These are phyloP conservation scores for Suillus placidus DNA, from an alignment of 768 basidiomycete genomes.

Conservation along the genomic window DNA sequence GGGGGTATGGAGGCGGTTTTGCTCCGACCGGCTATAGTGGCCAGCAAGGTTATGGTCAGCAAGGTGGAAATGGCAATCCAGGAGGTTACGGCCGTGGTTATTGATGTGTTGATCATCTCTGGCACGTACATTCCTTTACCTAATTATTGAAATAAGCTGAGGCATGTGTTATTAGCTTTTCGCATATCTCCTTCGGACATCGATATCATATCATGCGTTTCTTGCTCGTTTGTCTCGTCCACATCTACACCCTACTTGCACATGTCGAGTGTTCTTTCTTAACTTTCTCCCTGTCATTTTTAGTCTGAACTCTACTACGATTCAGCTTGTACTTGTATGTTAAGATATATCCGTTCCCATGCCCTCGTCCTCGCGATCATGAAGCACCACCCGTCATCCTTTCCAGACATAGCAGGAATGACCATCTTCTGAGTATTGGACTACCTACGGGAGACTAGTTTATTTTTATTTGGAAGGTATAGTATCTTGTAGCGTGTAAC, in stretches of 20 bases:
- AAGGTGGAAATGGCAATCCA: slow-evolving; percentile 34
- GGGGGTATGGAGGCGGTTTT: slow-evolving; percentile 21
- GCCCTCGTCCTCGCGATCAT: neutral
- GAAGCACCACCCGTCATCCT: neutral
- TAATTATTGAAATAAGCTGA: slow-evolving; percentile 9
- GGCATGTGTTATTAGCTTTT: neutral
- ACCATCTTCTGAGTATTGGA: neutral
- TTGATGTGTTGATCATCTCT: slow-evolving; percentile 1
- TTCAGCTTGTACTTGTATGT: slow-evolving; percentile 26
- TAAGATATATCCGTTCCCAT: slow-evolving; percentile 1
- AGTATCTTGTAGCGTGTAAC: neutral
- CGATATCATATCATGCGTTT: neutral
- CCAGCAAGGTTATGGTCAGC: slow-evolving; percentile 21
- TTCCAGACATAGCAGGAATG: neutral
- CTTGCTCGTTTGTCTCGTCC: neutral
- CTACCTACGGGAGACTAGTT: neutral
- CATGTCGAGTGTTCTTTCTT: neutral
- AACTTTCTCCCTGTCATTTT: neutral
- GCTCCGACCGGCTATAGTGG: slow-evolving; percentile 23
- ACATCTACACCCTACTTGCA: slow-evolving; percentile 7
- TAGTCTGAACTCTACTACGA: slow-evolving; percentile 13
- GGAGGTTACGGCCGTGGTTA: slow-evolving; percentile 27
- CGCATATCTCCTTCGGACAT: neutral
- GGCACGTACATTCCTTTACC: neutral
- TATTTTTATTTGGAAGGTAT: neutral